phyloP scores from a whole-genome alignment of 2,329 filamentous ascomycete genomes.

The Penicillium freii region DNA sequence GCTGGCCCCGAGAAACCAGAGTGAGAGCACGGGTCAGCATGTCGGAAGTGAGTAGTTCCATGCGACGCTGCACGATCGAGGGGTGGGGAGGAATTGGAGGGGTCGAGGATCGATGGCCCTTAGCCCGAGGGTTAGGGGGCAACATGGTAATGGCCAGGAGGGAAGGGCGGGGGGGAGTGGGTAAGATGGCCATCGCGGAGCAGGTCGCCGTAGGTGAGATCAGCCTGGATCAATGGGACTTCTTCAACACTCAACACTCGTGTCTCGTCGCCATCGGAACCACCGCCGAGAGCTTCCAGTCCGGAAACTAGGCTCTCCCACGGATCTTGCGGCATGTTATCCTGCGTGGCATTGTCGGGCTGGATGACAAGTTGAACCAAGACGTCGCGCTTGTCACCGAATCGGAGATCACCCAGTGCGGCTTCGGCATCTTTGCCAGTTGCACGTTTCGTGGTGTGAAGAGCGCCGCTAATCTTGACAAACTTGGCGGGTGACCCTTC shows the following conservation, averaged over 20 bases:
- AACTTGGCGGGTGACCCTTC: constrained; percentile 98
- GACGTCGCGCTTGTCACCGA: constrained; percentile 93
- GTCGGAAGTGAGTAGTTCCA: constrained; percentile 96
- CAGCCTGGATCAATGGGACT: constrained; percentile 89
- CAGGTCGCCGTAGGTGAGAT: constrained; percentile 90
- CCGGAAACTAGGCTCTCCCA: constrained; percentile 98
- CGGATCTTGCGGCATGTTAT: constrained; percentile 84
- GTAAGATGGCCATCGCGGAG: constrained; percentile 81
- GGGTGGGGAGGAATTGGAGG: constrained; percentile 94
- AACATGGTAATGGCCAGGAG: constrained; percentile 91
- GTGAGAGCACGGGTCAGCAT: constrained; percentile 94
- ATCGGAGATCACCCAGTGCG: constrained; percentile 83
- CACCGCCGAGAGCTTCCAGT: constrained; percentile 85
- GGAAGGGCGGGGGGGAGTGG: constrained; percentile 84
- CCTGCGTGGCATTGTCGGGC: constrained; percentile 77
- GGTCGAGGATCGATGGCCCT: constrained; percentile 53
- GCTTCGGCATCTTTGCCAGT: constrained; percentile 94
- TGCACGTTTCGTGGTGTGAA: constrained; percentile 94
- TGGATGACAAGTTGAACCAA: constrained; percentile 90
- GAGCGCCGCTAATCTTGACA: constrained; percentile 93
- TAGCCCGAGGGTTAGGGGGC: constrained; percentile 66
- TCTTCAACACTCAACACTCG: constrained; percentile 86
- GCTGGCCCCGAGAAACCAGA: constrained; percentile 84
- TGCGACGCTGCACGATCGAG: constrained; percentile 89
- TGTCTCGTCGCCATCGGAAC: constrained; percentile 81